phyloP scores from a whole-genome alignment of 164 flowering plant species.

The Tetrastigma voinierianum region DNA sequence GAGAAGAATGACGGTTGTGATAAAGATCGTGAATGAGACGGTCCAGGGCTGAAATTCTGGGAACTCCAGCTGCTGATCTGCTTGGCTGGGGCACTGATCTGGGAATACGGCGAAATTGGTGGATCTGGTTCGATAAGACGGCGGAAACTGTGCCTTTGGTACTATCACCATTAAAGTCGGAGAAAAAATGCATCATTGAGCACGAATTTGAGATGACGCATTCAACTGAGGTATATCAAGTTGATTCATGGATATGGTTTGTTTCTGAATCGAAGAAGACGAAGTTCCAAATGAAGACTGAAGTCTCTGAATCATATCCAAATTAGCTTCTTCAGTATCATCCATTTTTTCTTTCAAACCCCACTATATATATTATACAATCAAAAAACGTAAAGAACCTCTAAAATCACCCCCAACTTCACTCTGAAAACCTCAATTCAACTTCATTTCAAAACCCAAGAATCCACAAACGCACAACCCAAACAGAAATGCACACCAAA shows the following conservation, averaged over 20 bases:
- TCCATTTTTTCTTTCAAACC: conserved; percentile 46
- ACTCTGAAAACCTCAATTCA: background rate
- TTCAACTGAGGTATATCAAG: conserved; percentile 61
- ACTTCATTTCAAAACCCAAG: background rate
- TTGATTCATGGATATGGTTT: conserved; percentile 31
- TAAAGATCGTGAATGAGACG: conserved; percentile 77
- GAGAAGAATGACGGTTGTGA: conserved; percentile 83
- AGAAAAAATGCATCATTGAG: conserved; percentile 39
- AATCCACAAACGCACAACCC: background rate
- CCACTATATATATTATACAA: background rate
- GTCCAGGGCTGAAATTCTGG: conserved; percentile 40
- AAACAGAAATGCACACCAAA: background rate
- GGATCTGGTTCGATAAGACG: conserved; percentile 78
- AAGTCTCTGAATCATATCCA: conserved; percentile 47
- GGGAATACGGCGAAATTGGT: conserved; percentile 77
- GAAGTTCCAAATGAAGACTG: conserved; percentile 63
- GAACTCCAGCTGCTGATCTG: conserved; percentile 36
- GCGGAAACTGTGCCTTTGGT: conserved; percentile 79
- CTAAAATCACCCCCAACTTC: background rate
- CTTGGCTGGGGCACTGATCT: conserved; percentile 39
- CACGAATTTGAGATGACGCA: conserved; percentile 37
- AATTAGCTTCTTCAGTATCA: conserved; percentile 47
- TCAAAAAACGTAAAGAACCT: background rate
- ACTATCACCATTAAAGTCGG: conserved; percentile 39
- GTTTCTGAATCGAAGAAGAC: conserved; percentile 37